A percentile compares a stretch with the other conserved stretches of the same genome.
phyloP scores from a whole-genome alignment of 257 asterid genomes.

The Verbascum thapsus region DNA sequence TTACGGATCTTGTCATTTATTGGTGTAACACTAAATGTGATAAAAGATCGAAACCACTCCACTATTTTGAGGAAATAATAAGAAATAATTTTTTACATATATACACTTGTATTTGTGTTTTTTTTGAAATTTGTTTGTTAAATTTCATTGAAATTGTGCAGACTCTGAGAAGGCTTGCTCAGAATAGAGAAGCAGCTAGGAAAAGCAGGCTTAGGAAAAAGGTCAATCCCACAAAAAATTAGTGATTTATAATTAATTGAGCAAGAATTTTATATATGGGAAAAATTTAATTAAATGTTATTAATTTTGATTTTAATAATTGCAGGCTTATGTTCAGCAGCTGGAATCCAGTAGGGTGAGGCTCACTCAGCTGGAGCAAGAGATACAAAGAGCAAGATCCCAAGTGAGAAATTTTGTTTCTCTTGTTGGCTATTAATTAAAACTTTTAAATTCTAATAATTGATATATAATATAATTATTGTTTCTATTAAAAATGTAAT shows the following conservation, averaged over 20 bases:
- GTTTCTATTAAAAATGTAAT: no score
- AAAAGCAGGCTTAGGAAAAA: conserved; percentile 91
- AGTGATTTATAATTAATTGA: background rate
- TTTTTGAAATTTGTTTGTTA: no score
- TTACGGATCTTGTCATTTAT: no score
- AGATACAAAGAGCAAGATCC: conserved; percentile 69
- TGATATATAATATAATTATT: no score
- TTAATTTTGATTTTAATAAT: background rate
- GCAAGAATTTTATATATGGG: background rate
- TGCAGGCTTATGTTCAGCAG: conserved; percentile 94
- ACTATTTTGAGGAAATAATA: no score
- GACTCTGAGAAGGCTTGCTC: conserved; percentile 91
- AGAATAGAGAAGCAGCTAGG: conserved; percentile 96
- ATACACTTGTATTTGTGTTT: no score
- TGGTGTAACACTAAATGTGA: no score
- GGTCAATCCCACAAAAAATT: conserved; percentile 34
- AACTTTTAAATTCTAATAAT: no score
- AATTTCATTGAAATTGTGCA: conserved; percentile 26
- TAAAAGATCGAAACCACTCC: no score
- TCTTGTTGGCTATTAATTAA: no score
- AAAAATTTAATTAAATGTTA: no score
- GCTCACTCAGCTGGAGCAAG: conserved; percentile 79
- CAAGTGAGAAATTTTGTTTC: conserved; percentile 71
- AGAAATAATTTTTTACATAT: no score
- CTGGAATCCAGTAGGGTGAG: conserved; percentile 85